Base-by-base conservation (phyloP, 1,139 yeast species). In the Kodamaea ohmeri region DNA sequence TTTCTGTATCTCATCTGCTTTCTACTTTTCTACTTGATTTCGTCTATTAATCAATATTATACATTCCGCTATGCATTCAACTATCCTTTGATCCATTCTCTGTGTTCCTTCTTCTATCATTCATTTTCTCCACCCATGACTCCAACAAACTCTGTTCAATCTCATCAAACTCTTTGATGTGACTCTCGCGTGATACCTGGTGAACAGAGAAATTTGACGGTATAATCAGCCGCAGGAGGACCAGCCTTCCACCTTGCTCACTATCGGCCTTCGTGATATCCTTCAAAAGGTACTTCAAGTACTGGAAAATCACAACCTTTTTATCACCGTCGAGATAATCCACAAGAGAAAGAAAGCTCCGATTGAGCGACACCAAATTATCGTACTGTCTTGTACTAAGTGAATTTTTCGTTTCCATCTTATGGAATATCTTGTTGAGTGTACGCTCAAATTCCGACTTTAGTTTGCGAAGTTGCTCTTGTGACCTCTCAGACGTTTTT, bases 111-210 rank as follows among this genome's bases (percentile, higher is more conserved):
- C 25, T 25, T 25, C 22, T 18, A 24, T 47, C 52, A 13, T 46
- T 57, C 70, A 67, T 67, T 44, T 60, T 63, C 34, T 65, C 67
- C 19, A 70, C 56, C 76, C 76, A 71, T 4, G 73, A 61, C 35
- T 65, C 71, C 34, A 70, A 52, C 26, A 71, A 57, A 43, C 73
- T 68, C 27, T 54, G 51, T 41, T 71, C 76, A n/a, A 71, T 68
- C 31, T 70, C 76, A 44, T 69, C 73, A 51, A 70, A 63, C 29
- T 63, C 51, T 24, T 39, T 38, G 4, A 41, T 35, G 2, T 34
- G 26, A 14, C 37, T 27, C 7, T 25, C 29, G 3, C 40, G 39
- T 4, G 39, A 29, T 7, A 37, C 19, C 31, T 36, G 28, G 12
- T 36, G 36, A 7, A 43, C 36, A 13, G 41, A 49, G 34, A 63